Base-by-base conservation (phyloP, 345 rosid species). In the Schrenkiella parvula region DNA sequence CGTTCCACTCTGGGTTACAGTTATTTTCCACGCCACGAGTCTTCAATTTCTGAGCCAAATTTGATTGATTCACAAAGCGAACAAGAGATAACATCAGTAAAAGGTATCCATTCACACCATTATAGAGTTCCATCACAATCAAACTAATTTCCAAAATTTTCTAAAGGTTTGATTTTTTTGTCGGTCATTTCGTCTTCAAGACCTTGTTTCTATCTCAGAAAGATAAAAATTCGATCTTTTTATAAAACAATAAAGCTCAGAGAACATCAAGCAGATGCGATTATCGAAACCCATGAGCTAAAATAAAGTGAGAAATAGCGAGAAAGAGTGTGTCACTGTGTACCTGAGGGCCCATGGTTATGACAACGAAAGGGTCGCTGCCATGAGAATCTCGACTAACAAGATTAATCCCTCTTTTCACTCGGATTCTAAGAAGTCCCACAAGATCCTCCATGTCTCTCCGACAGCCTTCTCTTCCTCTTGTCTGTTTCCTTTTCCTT, bases 1-100 rank as follows among this genome's bases (percentile, higher is more conserved):
- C 90, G 14, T 90, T 78, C 96, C 97, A 90, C 65, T 76, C 85
- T 4, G 98, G 97, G 55, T 93, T 89, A 65, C 90, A 83, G 74
- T 53, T 82, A 8, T 79, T 81, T 29, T 83, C 79, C 17, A 93
- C 79, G 51, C 82, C 80, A 0, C 81, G 82, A 19, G 89, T 90
- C 82, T 87, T 87, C 78, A 86, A 8, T 68, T 57, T 87, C 93
- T 87, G 96, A 78, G 35, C 10, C 60, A 57, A 51, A 46, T 38
- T n/a, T 5, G 4, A 17, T 60, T 50, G 48, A 34, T 21, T 37
- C 50, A 37, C 50, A 47, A 44, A 15, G 23, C n/a, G 22, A 48
- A 22, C 29, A 22, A 4, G 54, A 48, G 6, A 13, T 23, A 50
- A 23, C 31, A 50, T 19, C 25, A 46, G 51, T 4, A n/a, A 42